Base-by-base conservation (phyloP, 164 flowering plant genomes). In the Chloranthus sessilifolius region DNA sequence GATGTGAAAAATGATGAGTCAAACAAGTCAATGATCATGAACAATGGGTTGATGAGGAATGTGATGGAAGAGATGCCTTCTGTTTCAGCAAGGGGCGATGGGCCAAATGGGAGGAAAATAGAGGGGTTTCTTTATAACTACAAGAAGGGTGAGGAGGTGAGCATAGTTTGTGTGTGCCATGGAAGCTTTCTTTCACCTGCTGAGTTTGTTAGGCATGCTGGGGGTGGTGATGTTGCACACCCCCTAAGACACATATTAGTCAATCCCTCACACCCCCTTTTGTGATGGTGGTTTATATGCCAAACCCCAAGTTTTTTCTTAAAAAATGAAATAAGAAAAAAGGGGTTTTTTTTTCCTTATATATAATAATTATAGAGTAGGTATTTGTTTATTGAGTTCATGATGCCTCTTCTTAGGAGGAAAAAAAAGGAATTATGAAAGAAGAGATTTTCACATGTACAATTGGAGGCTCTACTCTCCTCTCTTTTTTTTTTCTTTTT, bases 161-260 rank as follows among this genome's bases (percentile, higher is more conserved):
- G 75, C 30, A 90, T 90, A 24, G 80, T 90, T 2, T 90, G 97
- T 52, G 83, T 84, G 31, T 90, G 97, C 64, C 97, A 90, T 66
- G 97, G 97, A 3, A 73, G 54, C 52, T 82, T 74, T 44, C 75
- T 82, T 12, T 56, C 92, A 9, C 95, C 97, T 0, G 84, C 95
- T 0, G 92, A 89, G 76, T 89, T 90, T 47, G 84, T 90, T 15
- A 70, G 75, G 69, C 97, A 90, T 50, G 97, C 81, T 4, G 95
- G 97, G 3, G 95, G 88, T 0, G 77, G 72, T 11, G 91, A 90
- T 21, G 88, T 84, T 3, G 74, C 62, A 7, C 67, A 90, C 53
- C 97, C 97, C 0, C 57, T 84, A 21, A 79, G 67, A 68, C 97
- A 79, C 41, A 90, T 90, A 10, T 85, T 84, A 21, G 88, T 90